Base-by-base conservation (phyloP, 2,329 filamentous ascomycete species). In the Venturia pyrina region DNA sequence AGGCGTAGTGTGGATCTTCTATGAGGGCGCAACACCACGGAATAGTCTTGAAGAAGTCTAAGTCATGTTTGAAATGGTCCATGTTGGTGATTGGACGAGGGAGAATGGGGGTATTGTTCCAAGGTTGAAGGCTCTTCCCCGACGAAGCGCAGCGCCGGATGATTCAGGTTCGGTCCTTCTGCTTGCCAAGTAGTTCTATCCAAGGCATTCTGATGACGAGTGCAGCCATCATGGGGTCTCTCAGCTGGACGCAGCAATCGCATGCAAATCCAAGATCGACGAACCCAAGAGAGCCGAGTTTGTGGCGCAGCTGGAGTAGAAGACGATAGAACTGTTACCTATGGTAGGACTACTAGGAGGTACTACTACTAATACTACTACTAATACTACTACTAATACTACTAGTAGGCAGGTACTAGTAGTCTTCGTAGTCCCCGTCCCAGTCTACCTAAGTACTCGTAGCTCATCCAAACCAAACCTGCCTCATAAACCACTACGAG, bases 1-100 rank as follows among this genome's bases (percentile, higher is more conserved):
- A 73, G 10, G 76, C 77, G 11, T 76, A 74, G 21, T 72, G 72
- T 19, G 77, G 72, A 24, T 78, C 74, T 4, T 73, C 69, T 60
- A 85, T 75, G 57, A 82, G 74, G 19, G 71, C 70, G 1, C 76
- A 74, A 67, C 79, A 83, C 82, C 83, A 85, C 13, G 82, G 79
- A 32, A 81, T 79, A 32, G 75, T 66, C 11, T 67, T 68, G 41
- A 78, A 67, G 43, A 67, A 71, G 10, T 32, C 63, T 37, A 66
- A 15, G 21, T 69, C 34, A 40, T 64, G 53, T 37, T 59, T 34
- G 32, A 59, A 59, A 10, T 37, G 21, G 53, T 59, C 53, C 53
- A 59, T 59, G 28, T 59, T n/a, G 53, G 53, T 37, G 32, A 57
- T 17, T 34, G 53, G 6, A 17, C 8, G 15, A n/a, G n/a, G n/a